These are phyloP conservation scores for Leishmania major DNA, from an alignment of 208 protist genomes.

Conservation along the genomic window DNA sequence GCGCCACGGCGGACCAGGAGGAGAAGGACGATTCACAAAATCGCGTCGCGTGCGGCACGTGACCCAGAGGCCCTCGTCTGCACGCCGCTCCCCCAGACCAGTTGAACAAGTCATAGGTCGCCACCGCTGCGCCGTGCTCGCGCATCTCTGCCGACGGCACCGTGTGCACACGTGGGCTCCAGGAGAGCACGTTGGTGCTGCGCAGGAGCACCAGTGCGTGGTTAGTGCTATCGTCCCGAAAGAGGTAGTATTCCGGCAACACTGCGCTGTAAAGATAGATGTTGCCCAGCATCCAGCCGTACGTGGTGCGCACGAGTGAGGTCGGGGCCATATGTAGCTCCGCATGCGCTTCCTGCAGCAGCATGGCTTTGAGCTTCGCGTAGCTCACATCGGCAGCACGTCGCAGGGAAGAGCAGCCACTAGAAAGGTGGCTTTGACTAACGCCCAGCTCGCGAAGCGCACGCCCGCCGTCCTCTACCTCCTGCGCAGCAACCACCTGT, in stretches of 20 bases:
- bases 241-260: conserved; percentile 74
- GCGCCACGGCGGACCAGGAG: conserved; percentile 19
- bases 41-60: conserved; percentile 15
- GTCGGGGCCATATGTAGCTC: conserved; percentile 30
- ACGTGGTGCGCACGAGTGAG: conserved; percentile 33
- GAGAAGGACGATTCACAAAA: conserved; percentile 66
- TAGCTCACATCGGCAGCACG: conserved; percentile 40
- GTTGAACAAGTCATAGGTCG: conserved; percentile 45
- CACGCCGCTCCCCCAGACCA: conserved; percentile 41
- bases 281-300: conserved; percentile 37
- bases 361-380: conserved; percentile 36
- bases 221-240: conserved; percentile 33
- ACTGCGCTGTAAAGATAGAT: conserved; percentile 44
- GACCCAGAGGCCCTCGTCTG: conserved; percentile 9
- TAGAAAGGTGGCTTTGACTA: background rate
- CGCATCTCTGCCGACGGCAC: background rate
- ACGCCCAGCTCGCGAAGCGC: conserved; percentile 14
- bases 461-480: conserved; percentile 14
- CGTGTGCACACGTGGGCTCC: conserved; percentile 28
- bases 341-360: conserved; percentile 26
- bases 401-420: conserved; percentile 8
- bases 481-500: conserved; percentile 24
- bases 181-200: conserved; percentile 52
- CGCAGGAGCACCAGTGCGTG: conserved; percentile 59
- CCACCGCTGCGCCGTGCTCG: background rate